These are phyloP conservation scores for Silene conica DNA, from an alignment of 148 eudicot species.

Conservation along the genomic window DNA sequence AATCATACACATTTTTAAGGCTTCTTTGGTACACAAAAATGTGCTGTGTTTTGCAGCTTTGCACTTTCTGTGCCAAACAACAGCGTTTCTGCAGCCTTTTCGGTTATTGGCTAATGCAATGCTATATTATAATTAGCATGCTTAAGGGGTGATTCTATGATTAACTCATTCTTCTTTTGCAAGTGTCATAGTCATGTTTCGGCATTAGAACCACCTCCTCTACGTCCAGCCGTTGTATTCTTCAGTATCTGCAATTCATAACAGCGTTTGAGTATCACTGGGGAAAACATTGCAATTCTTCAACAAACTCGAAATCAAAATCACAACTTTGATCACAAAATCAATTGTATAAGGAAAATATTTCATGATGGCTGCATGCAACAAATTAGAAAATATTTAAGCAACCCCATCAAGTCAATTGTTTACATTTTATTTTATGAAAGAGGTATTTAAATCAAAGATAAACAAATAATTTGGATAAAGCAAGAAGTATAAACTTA, in stretches of 20 bases:
- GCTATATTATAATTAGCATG: neutral
- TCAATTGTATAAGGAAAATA: no score
- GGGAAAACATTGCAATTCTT: neutral
- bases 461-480: no score
- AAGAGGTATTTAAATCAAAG: no score
- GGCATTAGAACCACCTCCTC: conserved; percentile 42
- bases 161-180: neutral
- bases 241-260: conserved; percentile 56
- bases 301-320: neutral
- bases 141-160: neutral
- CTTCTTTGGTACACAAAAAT: conserved; percentile 8
- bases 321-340: neutral
- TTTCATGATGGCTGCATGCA: no score
- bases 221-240: conserved; percentile 81
- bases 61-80: conserved; percentile 9
- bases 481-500: no score
- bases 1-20: neutral
- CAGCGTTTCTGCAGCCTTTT: neutral
- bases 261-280: neutral
- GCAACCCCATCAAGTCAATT: no score
- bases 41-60: neutral
- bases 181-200: conserved; percentile 24
- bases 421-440: no score
- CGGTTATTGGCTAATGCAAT: neutral
- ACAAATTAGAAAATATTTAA: no score